These are phyloP conservation scores for Geranomyces variabilis DNA, from an alignment of 192 early-diverging fungal genomes.

Conservation along the genomic window DNA sequence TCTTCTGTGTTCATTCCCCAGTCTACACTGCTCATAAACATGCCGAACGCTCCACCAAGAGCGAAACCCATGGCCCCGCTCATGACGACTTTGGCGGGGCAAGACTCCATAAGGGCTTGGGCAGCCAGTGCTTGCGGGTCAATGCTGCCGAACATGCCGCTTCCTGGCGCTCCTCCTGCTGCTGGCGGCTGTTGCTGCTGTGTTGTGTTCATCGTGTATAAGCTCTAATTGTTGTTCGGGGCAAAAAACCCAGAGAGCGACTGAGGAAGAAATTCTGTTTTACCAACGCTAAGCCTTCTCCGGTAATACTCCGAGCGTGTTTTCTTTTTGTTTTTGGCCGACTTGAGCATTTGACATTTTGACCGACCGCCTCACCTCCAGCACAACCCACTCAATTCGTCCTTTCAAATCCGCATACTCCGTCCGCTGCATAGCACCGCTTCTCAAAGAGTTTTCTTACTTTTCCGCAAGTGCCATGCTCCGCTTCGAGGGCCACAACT, in stretches of 20 bases:
- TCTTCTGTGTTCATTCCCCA: constrained; percentile 71
- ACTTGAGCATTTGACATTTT: too few species aligned
- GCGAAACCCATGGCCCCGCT: constrained; percentile 70
- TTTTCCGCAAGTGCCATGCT: constrained; percentile 25
- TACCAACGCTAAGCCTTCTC: too few species aligned
- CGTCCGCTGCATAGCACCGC: neutral
- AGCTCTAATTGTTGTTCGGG: too few species aligned
- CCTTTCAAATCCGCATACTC: too few species aligned
- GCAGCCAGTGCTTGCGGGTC: constrained; percentile 34
- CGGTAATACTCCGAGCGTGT: too few species aligned
- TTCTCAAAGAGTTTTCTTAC: neutral
- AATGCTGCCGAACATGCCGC: constrained; percentile 30
- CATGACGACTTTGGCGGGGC: constrained; percentile 45
- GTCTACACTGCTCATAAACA: constrained; percentile 92
- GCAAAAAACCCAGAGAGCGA: too few species aligned
- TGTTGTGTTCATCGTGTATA: too few species aligned
- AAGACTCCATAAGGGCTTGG: constrained; percentile 43
- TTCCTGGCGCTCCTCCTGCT: constrained; percentile 1
- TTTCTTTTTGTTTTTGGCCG: too few species aligned
- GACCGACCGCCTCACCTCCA: too few species aligned
- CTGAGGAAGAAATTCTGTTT: too few species aligned
- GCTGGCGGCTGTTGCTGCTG: neutral
- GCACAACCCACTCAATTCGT: too few species aligned
- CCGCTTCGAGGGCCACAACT: constrained; percentile 79
- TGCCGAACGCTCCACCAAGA: constrained; percentile 86